A percentile compares a stretch with the other conserved stretches of the same genome.
Conservation (phyloP, 768 basidiomycete species). For the Crassisporium funariophilum region DNA sequence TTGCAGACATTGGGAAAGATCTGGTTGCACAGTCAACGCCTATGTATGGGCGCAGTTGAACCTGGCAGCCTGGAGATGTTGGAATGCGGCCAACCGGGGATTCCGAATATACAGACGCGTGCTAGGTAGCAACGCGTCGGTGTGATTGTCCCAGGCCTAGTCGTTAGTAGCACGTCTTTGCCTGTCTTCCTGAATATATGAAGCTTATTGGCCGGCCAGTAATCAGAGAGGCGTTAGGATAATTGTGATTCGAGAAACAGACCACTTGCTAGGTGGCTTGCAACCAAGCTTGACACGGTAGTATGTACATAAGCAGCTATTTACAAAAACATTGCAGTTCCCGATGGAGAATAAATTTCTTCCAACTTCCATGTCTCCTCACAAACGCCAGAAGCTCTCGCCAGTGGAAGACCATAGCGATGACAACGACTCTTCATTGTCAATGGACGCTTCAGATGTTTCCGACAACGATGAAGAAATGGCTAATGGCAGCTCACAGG, state of each 20-base stretch:
- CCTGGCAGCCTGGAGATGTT: no score
- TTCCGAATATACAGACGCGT: neutral
- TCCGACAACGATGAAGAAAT: constrained; percentile 25
- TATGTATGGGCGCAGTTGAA: neutral
- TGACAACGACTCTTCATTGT: constrained; percentile 16
- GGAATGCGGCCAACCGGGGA: neutral
- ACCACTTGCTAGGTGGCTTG: neutral
- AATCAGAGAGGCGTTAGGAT: no score
- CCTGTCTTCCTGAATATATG: no score
- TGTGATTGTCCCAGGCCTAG: no score
- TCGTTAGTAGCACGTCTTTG: no score
- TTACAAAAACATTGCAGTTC: constrained; percentile 7
- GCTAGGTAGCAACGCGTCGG: constrained; percentile 2
- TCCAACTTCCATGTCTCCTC: constrained; percentile 44
- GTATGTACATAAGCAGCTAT: constrained; percentile 1
- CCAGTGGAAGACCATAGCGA: constrained; percentile 32
- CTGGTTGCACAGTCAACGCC: constrained; percentile 9
- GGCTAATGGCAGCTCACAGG: constrained; percentile 13
- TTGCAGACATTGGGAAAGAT: constrained; percentile 18
- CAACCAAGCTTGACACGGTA: neutral
- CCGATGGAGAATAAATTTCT: neutral
- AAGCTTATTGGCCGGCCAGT: no score
- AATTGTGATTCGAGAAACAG: no score
- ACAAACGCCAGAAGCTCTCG: constrained; percentile 54
- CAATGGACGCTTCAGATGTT: constrained; percentile 19